Conservation (phyloP, 257 asterid genomes). For the Capsicum pubescens region DNA sequence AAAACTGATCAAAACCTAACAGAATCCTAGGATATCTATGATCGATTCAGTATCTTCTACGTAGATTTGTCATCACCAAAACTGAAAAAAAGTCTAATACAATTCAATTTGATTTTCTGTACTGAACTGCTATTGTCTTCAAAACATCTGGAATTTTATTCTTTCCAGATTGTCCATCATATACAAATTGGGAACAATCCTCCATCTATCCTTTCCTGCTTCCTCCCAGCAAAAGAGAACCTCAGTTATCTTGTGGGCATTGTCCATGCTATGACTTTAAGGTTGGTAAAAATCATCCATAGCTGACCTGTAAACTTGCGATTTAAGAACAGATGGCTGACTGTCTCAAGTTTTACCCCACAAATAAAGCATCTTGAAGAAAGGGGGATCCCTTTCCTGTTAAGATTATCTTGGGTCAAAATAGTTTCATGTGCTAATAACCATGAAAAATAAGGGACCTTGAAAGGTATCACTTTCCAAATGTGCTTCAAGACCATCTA, state of each 20-base stretch:
- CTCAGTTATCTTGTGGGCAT: not conserved
- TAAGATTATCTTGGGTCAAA: constrained; percentile 1
- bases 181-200: not conserved
- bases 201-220: not conserved
- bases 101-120: not conserved
- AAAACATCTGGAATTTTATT: not conserved
- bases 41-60: not conserved
- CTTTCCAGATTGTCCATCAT: not conserved
- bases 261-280: not conserved
- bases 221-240: not conserved
- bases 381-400: not conserved
- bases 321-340: not conserved
- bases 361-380: not conserved
- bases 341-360: not conserved
- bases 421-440: not conserved
- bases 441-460: too few species aligned
- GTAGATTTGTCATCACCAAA: not conserved
- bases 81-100: not conserved
- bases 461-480: too few species aligned
- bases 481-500: too few species aligned
- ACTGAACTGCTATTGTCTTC: not conserved
- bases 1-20: too few species aligned
- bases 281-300: not conserved
- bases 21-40: too few species aligned
- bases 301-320: not conserved